Base-by-base conservation (phyloP, 2,329 filamentous ascomycete genomes). In the Ceratocystis smalleyi region DNA sequence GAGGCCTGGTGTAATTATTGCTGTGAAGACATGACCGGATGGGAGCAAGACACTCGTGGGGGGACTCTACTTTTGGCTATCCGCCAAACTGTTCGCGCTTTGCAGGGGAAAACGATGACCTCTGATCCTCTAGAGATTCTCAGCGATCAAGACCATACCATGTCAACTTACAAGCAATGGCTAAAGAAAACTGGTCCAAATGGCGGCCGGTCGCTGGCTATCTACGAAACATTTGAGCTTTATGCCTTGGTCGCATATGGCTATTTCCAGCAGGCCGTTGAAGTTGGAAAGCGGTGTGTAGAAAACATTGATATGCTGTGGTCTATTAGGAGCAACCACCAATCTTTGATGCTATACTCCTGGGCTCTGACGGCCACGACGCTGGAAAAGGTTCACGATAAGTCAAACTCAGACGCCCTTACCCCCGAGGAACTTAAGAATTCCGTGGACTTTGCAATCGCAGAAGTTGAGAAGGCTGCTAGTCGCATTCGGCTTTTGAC, bases 1-100 rank as follows among this genome's bases (percentile, higher is more conserved):
- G 87, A 91, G 71, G 79, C 80, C 0, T 88, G 84, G 70, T 87
- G 86, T 69, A 80, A 83, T 59, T 88, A 86, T 67, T 81, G 84
- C n/a, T 86, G 85, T 67, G 82, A 90, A 67, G 88, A 91, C 68
- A 82, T 89, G 65, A 82, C 83, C 1, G 83, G 86, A 61, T 91
- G 88, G 88, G 77, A 84, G 59, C 76, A 79, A 55, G 88, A 91
- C 69, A 80, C 86, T 1, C 79, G 87, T 65, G 88, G 88, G 17
- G 88, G 88, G 1, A 83, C 83, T 0, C 76, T 90, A 62, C 75
- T 91, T 5, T 81, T 87, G 66, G 79, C 81, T 2, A 77, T 86
- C 2, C 77, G 85, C 61, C 88, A 91, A 71, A 79, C 82, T 27
- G 81, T 80, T 61, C 81, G 86, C 60, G 86, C 88, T 24, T 74